Base-by-base conservation (phyloP, 345 rosid genomes). In the Euphorbia tirucalli region DNA sequence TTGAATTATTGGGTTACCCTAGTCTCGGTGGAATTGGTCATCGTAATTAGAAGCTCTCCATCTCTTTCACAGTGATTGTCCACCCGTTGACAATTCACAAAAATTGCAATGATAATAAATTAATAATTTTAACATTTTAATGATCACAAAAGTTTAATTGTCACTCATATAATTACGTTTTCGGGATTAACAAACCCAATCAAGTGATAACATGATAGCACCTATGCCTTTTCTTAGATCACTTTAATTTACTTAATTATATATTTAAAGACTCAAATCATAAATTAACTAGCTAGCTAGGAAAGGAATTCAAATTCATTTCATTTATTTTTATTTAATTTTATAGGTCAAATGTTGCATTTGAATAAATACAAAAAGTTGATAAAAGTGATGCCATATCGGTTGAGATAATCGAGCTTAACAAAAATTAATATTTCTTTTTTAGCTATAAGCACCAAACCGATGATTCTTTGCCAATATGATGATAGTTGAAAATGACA, bases 121-220 rank as follows among this genome's bases (percentile, higher is more conserved):
- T 44, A 27, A 74, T 68, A 43, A 61, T 74, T 37, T 28, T 5
- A 48, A 10, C 61, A 21, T 46, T 66, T 61, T 35, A 65, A 68
- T 35, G 46, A 57, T 73, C 52, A 49, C 60, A 21, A 19, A 59
- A 41, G 4, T 74, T 62, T 21, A 30, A 21, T 61, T 69, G 30
- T 30, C 58, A 22, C 31, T 6, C 2, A 64, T 65, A 43, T 25
- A 21, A 46, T 41, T 30, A 11, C 54, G 65, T 44, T 63, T 50
- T 41, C 9, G 70, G 58, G 69, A 63, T 69, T 54, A 55, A 32
- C 63, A 63, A 75, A 19, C 70, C 35, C 65, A 63, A 69, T 75
- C 78, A 56, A 68, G 69, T 54, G 66, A 61, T 67, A 65, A 19
- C 72, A 68, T 77, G 66, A 77, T 71, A 55, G 37, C 75, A 52